Percentiles rank a stretch among this genome's conserved stretches.
phyloP scores from a whole-genome alignment of 148 eudicot genomes.

The Chenopodium formosanum region DNA sequence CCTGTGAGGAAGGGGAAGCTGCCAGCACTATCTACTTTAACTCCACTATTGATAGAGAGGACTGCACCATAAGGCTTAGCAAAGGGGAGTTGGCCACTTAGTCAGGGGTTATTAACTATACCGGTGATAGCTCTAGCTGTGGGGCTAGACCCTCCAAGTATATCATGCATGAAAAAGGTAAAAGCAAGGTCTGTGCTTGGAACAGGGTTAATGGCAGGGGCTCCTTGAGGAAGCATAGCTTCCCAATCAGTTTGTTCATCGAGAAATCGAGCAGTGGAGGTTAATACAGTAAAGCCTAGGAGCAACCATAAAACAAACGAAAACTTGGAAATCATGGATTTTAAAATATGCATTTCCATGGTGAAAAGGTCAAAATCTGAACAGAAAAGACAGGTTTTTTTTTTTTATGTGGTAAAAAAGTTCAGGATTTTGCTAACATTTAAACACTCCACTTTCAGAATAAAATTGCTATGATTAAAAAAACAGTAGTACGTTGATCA shows the following conservation, averaged over 20 bases:
- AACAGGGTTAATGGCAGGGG: conserved; percentile 6
- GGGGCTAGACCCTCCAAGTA: conserved; percentile 72
- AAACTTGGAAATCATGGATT: neutral
- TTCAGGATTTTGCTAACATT: too few species aligned
- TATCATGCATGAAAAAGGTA: conserved; percentile 80
- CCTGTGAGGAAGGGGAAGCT: conserved; percentile 77
- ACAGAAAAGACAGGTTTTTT: neutral
- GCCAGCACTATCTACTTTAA: conserved; percentile 39
- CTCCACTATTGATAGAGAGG: conserved; percentile 47
- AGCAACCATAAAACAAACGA: neutral
- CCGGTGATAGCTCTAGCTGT: conserved; percentile 72
- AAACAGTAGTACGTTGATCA: neutral
- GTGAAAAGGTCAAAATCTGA: neutral
- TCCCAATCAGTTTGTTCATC: conserved; percentile 15
- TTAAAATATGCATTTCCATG: neutral
- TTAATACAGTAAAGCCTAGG: neutral
- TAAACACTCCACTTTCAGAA: too few species aligned
- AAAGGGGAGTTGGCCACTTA: conserved; percentile 69
- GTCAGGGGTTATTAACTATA: conserved; percentile 54
- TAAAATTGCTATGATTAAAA: too few species aligned
- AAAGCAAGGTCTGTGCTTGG: conserved; percentile 22
- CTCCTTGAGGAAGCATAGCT: conserved; percentile 1
- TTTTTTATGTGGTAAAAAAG: too few species aligned
- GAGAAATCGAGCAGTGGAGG: neutral
- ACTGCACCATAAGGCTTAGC: conserved; percentile 69